Base-by-base conservation (phyloP, 306 rosid genomes). In the Alnus glutinosa region DNA sequence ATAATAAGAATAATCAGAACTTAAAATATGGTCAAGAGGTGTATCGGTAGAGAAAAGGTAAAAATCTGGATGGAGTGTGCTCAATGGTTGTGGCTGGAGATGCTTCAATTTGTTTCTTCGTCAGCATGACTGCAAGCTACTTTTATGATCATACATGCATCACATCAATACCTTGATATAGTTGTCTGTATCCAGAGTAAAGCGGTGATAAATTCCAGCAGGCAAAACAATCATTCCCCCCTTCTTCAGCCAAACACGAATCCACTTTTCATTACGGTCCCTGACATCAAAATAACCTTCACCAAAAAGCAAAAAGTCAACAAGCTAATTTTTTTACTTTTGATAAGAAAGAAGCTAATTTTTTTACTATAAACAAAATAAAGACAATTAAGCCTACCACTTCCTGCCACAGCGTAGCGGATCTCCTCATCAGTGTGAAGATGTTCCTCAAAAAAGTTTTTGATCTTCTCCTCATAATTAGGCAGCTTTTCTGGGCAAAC, bases 401-500 rank as follows among this genome's bases (percentile, higher is more conserved):
- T 96, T 84, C 99, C 99, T 58, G 92, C 96, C 72, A 86, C 96
- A 83, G 81, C 48, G 18, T 89, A 96, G 76, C 99, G 94, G 83
- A 96, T 96, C 91, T 96, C 98, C 90, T 96, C 99, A 55, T 96
- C 99, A 8, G 92, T 91, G 86, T 96, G 98, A 79, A 96, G 94
- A 77, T 96, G 99, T 78, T 96, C 99, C 79, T 91, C 98, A 62
- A 87, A 96, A 59, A 96, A 96, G 80, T 6, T 89, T 75, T 91
- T 96, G 79, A 96, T 90, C 92, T 96, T 96, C 91, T 86, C 90
- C 74, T 96, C 98, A 84, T 96, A 96, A 75, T 96, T 96, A 72
- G 98, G 98, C 76, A 96, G 84, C 83, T 91, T 96, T 82, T 93
- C 98, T 4, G 97, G 99, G 84, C 88, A 89, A 82, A 96, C 88